Percentiles rank a stretch among this genome's conserved stretches.
phyloP scores from a whole-genome alignment of 805 yeast species.

The Schwanniomyces vanrijiae region DNA sequence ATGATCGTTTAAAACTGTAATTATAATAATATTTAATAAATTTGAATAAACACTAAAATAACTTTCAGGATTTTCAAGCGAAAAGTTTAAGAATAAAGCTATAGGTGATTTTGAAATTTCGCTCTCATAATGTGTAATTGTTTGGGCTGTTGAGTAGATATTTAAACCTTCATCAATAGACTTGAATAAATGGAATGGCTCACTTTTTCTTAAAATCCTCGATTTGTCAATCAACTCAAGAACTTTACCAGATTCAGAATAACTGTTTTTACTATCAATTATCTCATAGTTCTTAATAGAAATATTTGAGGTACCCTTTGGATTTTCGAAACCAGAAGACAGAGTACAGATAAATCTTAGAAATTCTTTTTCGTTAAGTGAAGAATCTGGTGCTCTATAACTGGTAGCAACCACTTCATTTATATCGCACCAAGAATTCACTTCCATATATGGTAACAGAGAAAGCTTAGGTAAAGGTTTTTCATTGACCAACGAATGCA shows the following conservation, averaged over 20 bases:
- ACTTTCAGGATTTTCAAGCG: slow-evolving; percentile 30
- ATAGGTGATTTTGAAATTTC: slow-evolving; percentile 65
- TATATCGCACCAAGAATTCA: slow-evolving; percentile 66
- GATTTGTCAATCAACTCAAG: slow-evolving; percentile 66
- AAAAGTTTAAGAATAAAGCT: slow-evolving; percentile 63
- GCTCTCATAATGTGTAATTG: slow-evolving; percentile 44
- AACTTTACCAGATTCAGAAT: slow-evolving; percentile 34
- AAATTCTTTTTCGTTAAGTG: slow-evolving; percentile 15
- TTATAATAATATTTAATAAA: slow-evolving; percentile 50
- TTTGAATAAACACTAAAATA: slow-evolving; percentile 34
- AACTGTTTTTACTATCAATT: slow-evolving; percentile 5
- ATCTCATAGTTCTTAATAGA: slow-evolving; percentile 29
- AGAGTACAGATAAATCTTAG: slow-evolving; percentile 28
- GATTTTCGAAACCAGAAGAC: slow-evolving; percentile 23
- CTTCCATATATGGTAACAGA: slow-evolving; percentile 64
- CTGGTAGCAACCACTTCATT: slow-evolving; percentile 53
- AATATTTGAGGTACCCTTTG: slow-evolving; percentile 12
- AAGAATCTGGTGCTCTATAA: slow-evolving; percentile 19
- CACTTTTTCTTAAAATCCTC: slow-evolving; percentile 68
- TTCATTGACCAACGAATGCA: slow-evolving; percentile 89
- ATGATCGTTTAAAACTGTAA: slow-evolving; percentile 37
- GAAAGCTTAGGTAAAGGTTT: slow-evolving; percentile 59
- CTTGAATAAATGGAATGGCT: slow-evolving; percentile 84
- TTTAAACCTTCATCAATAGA: slow-evolving; percentile 32
- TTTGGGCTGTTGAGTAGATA: slow-evolving; percentile 72